phyloP scores from a whole-genome alignment of 805 yeast species.

The Kazachstania africana region DNA sequence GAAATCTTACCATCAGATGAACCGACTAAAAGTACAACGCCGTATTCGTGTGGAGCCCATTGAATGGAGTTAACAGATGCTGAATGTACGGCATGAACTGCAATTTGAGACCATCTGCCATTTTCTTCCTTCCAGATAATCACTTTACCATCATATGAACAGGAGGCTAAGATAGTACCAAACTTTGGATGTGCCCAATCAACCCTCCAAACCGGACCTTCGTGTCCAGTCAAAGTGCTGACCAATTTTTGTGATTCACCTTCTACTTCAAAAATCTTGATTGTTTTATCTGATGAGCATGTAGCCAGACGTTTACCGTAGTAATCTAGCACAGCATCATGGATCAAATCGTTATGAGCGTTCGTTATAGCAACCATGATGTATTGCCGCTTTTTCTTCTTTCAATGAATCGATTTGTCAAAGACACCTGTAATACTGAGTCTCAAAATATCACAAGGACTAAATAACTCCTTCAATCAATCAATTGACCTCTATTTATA shows the following conservation, averaged over 20 bases:
- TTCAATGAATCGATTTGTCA: background rate
- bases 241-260: slow-evolving; percentile 71
- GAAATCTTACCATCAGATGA: slow-evolving; percentile 91
- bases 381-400: background rate
- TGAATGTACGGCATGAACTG: slow-evolving; percentile 78
- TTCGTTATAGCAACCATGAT: slow-evolving; percentile 70
- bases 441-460: too few species aligned
- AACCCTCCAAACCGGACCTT: slow-evolving; percentile 98
- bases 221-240: slow-evolving; percentile 85
- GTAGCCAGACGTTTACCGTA: slow-evolving; percentile 94
- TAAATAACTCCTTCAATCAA: too few species aligned
- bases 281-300: slow-evolving; percentile 91
- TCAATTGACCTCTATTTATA: too few species aligned
- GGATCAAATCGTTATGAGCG: slow-evolving; percentile 87
- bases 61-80: slow-evolving; percentile 89
- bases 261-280: slow-evolving; percentile 84
- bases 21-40: slow-evolving; percentile 80
- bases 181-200: slow-evolving; percentile 99
- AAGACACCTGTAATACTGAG: too few species aligned
- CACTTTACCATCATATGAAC: slow-evolving; percentile 92
- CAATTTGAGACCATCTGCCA: slow-evolving; percentile 76
- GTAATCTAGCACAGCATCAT: slow-evolving; percentile 94
- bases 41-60: slow-evolving; percentile 97
- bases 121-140: slow-evolving; percentile 91
- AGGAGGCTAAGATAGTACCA: slow-evolving; percentile 87